phyloP scores from a whole-genome alignment of 805 yeast species.

The Danielozyma ontarioensis region DNA sequence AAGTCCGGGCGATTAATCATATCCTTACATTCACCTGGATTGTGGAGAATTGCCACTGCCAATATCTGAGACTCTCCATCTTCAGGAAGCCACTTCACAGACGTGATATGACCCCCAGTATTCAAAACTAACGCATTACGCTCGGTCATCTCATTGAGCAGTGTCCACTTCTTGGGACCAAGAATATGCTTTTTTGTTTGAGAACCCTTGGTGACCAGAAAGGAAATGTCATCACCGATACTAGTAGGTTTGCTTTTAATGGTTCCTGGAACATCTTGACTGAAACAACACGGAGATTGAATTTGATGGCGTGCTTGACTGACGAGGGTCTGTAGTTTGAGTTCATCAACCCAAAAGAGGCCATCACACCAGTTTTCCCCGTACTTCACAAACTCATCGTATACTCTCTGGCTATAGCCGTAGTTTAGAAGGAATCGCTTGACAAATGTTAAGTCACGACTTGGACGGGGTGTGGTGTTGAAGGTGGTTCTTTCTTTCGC shows the following conservation, averaged over 20 bases:
- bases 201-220: constrained; percentile 15
- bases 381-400: constrained; percentile 37
- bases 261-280: constrained; percentile 2
- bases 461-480: not conserved
- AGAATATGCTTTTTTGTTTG: constrained; percentile 11
- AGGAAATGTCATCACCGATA: constrained; percentile 16
- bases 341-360: constrained; percentile 38
- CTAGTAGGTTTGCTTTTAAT: constrained; percentile 3
- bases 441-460: constrained; percentile 20
- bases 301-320: constrained; percentile 6
- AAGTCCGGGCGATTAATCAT: constrained; percentile 21
- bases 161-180: constrained; percentile 5
- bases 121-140: constrained; percentile 40
- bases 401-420: constrained; percentile 45
- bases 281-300: constrained; percentile 6
- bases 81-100: constrained; percentile 46
- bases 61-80: constrained; percentile 29
- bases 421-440: constrained; percentile 33
- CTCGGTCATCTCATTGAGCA: constrained; percentile 10
- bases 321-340: constrained; percentile 16
- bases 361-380: constrained; percentile 48
- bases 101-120: constrained; percentile 49
- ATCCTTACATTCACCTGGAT: constrained; percentile 15
- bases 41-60: constrained; percentile 46
- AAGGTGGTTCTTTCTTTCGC: too few species aligned